A percentile compares a stretch with the other conserved stretches of the same genome.
Evolutionary conservation across 1,284 basidiomycete genomes (phyloP).

Genomic region (Sphagnurus paluster): DNA sequence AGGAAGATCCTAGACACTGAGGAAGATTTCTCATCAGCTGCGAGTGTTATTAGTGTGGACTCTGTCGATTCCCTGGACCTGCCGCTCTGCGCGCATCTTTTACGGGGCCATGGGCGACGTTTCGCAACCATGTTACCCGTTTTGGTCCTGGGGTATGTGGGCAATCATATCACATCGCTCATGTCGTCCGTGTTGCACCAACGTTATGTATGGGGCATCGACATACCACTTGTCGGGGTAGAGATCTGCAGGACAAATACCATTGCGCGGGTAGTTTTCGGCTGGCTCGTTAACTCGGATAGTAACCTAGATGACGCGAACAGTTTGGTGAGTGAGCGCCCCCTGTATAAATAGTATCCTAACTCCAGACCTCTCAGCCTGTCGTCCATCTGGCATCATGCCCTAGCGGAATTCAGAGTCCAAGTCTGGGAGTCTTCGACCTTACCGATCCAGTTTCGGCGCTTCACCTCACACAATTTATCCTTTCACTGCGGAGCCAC

Average conservation of each 20-base stretch:
- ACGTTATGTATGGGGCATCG: conserved; percentile 1
- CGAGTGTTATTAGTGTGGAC: neutral
- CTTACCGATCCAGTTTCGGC: neutral
- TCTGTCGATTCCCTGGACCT: neutral
- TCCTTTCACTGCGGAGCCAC: neutral
- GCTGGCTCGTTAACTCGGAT: too few relatives aligned
- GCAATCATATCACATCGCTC: neutral
- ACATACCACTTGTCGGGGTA: neutral
- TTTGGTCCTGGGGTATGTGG: neutral
- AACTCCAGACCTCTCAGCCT: neutral
- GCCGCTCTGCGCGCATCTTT: neutral
- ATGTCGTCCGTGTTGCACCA: neutral
- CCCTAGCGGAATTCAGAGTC: neutral
- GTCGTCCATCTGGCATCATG: too few relatives aligned
- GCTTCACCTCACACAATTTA: neutral
- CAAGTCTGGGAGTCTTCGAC: neutral
- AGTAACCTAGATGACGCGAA: too few relatives aligned
- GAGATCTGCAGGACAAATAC: neutral
- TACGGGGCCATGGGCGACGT: neutral
- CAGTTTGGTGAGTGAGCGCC: too few relatives aligned
- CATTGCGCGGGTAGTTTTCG: neutral
- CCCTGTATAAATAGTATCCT: too few relatives aligned
- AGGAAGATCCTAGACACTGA: too few relatives aligned
- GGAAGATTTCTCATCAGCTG: neutral
- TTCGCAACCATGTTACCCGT: neutral